phyloP scores from a whole-genome alignment of 1,284 basidiomycete species.

The Ustilago crameri region DNA sequence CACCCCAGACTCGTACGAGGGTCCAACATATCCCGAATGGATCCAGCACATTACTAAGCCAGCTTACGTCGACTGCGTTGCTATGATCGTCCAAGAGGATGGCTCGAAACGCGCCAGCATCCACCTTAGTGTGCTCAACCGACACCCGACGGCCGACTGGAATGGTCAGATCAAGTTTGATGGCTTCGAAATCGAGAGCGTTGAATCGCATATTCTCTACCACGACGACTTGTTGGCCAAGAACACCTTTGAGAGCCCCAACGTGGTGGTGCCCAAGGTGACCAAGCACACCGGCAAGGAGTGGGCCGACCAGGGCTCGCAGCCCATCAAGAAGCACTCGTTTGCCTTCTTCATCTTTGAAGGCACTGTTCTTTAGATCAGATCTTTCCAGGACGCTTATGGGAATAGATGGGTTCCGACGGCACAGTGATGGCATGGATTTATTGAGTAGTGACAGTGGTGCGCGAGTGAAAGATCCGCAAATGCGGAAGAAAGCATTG shows the following conservation, averaged over 20 bases:
- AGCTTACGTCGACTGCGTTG: conserved; percentile 72
- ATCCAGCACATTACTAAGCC: conserved; percentile 68
- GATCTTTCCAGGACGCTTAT: not conserved
- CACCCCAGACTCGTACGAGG: conserved; percentile 70
- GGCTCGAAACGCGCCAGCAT: conserved; percentile 66
- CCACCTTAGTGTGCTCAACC: conserved; percentile 72
- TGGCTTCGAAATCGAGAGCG: conserved; percentile 33
- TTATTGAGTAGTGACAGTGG: too few species aligned
- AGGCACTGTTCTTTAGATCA: conserved; percentile 13
- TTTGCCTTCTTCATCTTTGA: conserved; percentile 43
- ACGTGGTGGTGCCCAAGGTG: conserved; percentile 31
- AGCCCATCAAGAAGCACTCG: conserved; percentile 35
- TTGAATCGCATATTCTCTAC: conserved; percentile 37
- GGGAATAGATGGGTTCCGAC: not conserved
- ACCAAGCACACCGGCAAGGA: conserved; percentile 26
- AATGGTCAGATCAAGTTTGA: conserved; percentile 26
- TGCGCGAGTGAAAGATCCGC: too few species aligned
- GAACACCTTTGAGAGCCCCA: conserved; percentile 44
- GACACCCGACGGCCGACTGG: conserved; percentile 64
- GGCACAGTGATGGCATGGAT: not conserved
- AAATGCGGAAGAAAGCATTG: too few species aligned
- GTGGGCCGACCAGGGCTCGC: conserved; percentile 13
- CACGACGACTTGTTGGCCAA: conserved; percentile 37
- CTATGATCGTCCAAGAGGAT: conserved; percentile 69
- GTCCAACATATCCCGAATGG: conserved; percentile 72